Conservation (phyloP, 1,139 yeast species). For the Hansenula lynferdii region DNA sequence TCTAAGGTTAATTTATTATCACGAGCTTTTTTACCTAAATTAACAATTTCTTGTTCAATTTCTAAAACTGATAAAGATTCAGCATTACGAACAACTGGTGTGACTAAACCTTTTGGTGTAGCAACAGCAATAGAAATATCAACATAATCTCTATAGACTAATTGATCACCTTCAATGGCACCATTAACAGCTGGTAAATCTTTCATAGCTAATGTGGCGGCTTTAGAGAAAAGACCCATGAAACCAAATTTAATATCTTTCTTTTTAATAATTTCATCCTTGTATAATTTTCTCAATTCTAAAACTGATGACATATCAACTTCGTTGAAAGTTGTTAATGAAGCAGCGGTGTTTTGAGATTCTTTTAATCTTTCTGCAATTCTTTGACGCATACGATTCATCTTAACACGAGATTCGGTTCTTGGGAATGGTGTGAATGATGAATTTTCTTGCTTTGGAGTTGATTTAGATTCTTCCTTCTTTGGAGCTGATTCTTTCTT, state of each 20-base stretch:
- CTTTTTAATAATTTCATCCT: conserved; percentile 93
- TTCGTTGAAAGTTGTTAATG: conserved; percentile 25
- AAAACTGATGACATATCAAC: conserved; percentile 28
- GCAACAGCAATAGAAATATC: conserved; percentile 98
- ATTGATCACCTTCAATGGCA: conserved; percentile 90
- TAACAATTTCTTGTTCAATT: conserved; percentile 80
- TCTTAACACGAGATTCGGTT: conserved; percentile 88
- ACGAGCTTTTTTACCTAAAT: conserved; percentile 89
- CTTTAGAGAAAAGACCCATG: conserved; percentile 98
- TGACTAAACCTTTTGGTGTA: conserved; percentile 98
- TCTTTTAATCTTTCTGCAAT: conserved; percentile 99
- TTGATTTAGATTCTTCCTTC: conserved; percentile 17
- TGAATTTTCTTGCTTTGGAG: conserved; percentile 25
- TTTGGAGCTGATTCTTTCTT: too few species aligned
- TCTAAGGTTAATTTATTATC: conserved; percentile 95
- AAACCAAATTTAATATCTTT: conserved; percentile 95
- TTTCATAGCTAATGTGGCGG: conserved; percentile 88
- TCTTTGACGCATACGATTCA: conserved; percentile 99
- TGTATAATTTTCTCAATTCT: conserved; percentile 94
- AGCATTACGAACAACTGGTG: conserved; percentile 97
- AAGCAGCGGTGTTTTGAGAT: conserved; percentile 98
- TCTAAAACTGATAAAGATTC: conserved; percentile 88
- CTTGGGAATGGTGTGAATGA: conserved; percentile 69
- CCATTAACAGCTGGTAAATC: conserved; percentile 96
- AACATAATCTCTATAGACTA: conserved; percentile 93